Conservation (phyloP, 345 rosid species). For the Rubroshorea leprosula region DNA sequence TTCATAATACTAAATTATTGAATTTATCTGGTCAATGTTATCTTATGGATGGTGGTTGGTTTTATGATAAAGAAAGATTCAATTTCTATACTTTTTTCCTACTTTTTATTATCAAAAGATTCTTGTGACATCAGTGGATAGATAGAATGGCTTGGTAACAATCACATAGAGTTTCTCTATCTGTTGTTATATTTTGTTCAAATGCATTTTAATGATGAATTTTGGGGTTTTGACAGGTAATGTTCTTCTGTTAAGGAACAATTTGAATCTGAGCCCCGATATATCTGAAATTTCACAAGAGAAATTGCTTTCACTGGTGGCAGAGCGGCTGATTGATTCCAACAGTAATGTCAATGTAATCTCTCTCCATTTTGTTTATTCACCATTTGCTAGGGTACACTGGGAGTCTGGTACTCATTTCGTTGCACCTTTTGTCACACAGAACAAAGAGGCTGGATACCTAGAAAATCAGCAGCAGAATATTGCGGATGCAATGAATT, state of each 20-base stretch:
- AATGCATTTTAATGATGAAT: constrained; percentile 13
- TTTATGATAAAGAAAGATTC: neutral
- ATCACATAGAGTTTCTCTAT: too few species aligned
- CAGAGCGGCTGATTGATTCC: constrained; percentile 91
- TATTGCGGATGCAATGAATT: constrained; percentile 91
- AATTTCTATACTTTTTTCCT: neutral
- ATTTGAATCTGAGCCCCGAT: constrained; percentile 74
- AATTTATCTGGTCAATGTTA: too few species aligned
- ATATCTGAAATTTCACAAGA: constrained; percentile 85
- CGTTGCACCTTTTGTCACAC: constrained; percentile 8
- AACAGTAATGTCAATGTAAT: constrained; percentile 76
- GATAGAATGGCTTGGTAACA: neutral
- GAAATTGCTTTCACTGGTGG: constrained; percentile 80
- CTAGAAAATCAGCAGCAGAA: constrained; percentile 94
- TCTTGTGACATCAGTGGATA: neutral
- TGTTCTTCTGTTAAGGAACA: constrained; percentile 79
- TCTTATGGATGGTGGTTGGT: too few species aligned
- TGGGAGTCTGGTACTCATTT: constrained; percentile 6
- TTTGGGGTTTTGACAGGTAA: constrained; percentile 55
- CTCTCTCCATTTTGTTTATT: constrained; percentile 5
- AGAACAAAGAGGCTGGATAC: constrained; percentile 88
- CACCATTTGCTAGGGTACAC: constrained; percentile 1
- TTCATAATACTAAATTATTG: too few species aligned
- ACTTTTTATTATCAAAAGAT: neutral
- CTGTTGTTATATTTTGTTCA: neutral